These are phyloP conservation scores for Globisporangium camurandrum DNA, from an alignment of 352 stramenopile genomes.

Conservation along the genomic window DNA sequence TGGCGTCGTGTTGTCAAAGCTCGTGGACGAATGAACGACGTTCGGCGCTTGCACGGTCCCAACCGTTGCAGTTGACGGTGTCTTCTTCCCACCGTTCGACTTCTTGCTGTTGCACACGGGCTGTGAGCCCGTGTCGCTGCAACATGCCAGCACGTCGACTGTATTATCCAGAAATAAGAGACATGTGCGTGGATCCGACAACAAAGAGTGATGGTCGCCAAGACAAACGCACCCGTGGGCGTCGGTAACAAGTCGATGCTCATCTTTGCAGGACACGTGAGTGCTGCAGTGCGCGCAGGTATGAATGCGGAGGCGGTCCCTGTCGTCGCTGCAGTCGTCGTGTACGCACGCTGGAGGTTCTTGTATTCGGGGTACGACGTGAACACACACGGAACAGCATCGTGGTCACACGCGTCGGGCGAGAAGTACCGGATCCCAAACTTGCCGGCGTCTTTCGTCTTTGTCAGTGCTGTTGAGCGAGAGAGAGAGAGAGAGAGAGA, in stretches of 20 bases:
- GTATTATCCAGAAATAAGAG: neutral
- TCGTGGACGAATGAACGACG: constrained; percentile 1
- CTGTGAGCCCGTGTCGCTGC: constrained; percentile 30
- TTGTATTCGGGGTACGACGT: constrained; percentile 65
- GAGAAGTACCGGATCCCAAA: constrained; percentile 70
- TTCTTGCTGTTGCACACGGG: constrained; percentile 45
- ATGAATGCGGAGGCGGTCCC: constrained; percentile 30
- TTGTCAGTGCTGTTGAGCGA: no score
- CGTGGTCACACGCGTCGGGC: constrained; percentile 61
- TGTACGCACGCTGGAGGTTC: constrained; percentile 67
- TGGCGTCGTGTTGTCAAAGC: constrained; percentile 8
- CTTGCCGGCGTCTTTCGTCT: constrained; percentile 38
- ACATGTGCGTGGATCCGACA: no score
- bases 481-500: no score
- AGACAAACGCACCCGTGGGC: constrained; percentile 21
- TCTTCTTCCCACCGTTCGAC: constrained; percentile 46
- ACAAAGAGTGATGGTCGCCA: neutral
- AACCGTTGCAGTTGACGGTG: constrained; percentile 7
- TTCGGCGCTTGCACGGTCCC: constrained; percentile 10
- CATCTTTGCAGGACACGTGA: constrained; percentile 24
- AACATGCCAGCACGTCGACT: neutral
- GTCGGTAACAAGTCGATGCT: constrained; percentile 18
- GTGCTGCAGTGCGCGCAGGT: constrained; percentile 22
- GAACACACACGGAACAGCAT: constrained; percentile 40
- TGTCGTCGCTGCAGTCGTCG: constrained; percentile 44